Percentiles rank a stretch among this genome's conserved stretches.
Evolutionary conservation across 225 moss, liverwort and hornwort species (phyloP).

Genomic region (Ulota crispa): DNA sequence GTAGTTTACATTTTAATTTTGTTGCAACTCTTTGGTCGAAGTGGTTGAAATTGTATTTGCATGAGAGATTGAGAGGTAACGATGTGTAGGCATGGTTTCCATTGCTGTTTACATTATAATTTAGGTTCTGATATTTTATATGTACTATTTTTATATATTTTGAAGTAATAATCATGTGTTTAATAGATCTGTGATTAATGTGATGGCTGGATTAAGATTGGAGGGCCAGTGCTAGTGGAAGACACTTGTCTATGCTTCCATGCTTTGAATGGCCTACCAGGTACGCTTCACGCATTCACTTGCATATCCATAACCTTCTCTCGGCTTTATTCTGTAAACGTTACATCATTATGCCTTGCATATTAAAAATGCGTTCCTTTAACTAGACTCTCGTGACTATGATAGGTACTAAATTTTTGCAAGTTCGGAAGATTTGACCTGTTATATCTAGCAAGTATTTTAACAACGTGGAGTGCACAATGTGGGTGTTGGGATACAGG

Average conservation of each 20-base stretch:
- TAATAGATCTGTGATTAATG: neutral
- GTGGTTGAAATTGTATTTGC: neutral
- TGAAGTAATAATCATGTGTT: neutral
- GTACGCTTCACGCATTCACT: conserved; percentile 35
- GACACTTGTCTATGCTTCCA: conserved; percentile 97
- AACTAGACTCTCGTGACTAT: neutral
- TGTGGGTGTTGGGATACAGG: conserved; percentile 64
- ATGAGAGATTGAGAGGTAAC: neutral
- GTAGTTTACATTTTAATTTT: conserved; percentile 32
- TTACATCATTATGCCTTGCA: neutral
- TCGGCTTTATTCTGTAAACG: neutral
- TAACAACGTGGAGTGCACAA: conserved; percentile 24
- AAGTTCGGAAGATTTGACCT: neutral
- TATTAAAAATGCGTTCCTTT: neutral
- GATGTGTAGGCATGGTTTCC: neutral
- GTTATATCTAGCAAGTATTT: conserved; percentile 13
- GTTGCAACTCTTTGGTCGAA: conserved; percentile 4
- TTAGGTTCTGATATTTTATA: neutral
- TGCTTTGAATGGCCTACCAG: conserved; percentile 96
- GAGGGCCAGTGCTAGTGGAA: conserved; percentile 95
- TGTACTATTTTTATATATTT: neutral
- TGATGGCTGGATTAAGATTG: conserved; percentile 59
- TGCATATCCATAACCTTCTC: conserved; percentile 12
- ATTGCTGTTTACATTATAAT: neutral
- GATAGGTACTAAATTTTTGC: neutral